Conservation (phyloP, 1,139 yeast genomes). For the Debaryomycetaceae sp. region DNA sequence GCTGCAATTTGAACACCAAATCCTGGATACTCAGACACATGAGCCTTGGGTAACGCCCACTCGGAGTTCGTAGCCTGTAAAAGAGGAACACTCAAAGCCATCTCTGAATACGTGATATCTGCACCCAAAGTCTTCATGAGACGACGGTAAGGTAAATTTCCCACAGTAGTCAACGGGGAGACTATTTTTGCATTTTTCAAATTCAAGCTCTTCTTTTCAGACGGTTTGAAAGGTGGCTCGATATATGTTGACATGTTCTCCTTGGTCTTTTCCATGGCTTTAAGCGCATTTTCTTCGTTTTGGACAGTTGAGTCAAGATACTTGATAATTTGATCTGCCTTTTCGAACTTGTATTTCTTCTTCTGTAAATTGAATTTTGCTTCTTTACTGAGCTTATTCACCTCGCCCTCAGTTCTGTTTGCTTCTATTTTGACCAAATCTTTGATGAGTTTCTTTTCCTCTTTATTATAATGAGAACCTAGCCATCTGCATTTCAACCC, state of each 20-base stretch:
- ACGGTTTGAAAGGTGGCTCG: conserved; percentile 73
- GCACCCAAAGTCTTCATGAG: conserved; percentile 90
- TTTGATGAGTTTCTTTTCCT: conserved; percentile 41
- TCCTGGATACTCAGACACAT: conserved; percentile 74
- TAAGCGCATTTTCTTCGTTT: conserved; percentile 33
- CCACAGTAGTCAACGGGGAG: conserved; percentile 96
- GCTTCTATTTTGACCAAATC: conserved; percentile 40
- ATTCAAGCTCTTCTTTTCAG: conserved; percentile 77
- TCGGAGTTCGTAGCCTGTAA: conserved; percentile 89
- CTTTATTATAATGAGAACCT: conserved; percentile 61
- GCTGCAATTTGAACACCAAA: conserved; percentile 95
- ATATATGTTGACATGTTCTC: conserved; percentile 45
- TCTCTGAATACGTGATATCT: conserved; percentile 90
- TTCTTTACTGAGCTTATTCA: conserved; percentile 58
- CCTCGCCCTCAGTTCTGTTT: conserved; percentile 49
- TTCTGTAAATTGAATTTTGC: conserved; percentile 58
- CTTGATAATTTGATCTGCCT: conserved; percentile 52
- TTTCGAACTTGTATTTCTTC: conserved; percentile 55
- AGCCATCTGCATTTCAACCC: conserved; percentile 94
- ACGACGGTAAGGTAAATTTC: conserved; percentile 92
- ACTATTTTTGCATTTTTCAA: conserved; percentile 76
- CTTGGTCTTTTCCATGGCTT: conserved; percentile 27
- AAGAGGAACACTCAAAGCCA: conserved; percentile 87
- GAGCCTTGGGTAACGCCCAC: conserved; percentile 97
- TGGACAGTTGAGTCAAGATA: conserved; percentile 51